A percentile compares a stretch with the other conserved stretches of the same genome.
Evolutionary conservation across 1,284 basidiomycete genomes (phyloP).

Genomic region (Afroboletus lepidellus): DNA sequence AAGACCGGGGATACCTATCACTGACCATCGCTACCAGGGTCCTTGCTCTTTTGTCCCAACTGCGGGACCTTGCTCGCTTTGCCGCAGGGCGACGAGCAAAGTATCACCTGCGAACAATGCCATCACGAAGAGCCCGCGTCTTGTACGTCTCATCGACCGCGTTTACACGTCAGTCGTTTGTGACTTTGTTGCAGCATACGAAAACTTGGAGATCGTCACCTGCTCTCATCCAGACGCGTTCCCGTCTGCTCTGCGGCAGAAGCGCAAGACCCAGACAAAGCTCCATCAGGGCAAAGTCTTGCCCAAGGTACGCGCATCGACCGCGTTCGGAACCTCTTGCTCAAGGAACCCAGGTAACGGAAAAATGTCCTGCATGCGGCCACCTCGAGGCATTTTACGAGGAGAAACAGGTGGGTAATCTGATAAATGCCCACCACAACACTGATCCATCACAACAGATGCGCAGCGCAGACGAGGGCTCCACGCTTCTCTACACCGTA

Average conservation of each 20-base stretch:
- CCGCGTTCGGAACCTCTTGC: not conserved
- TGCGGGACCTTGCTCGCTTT: slow-evolving; percentile 90
- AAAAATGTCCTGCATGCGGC: slow-evolving; percentile 91
- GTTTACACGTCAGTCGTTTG: not conserved
- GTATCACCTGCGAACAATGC: slow-evolving; percentile 88
- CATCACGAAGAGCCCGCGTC: slow-evolving; percentile 81
- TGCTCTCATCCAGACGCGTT: slow-evolving; percentile 93
- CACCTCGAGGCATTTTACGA: slow-evolving; percentile 78
- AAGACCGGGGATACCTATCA: not conserved
- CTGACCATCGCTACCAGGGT: slow-evolving; percentile 51
- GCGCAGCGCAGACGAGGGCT: slow-evolving; percentile 88
- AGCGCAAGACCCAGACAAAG: slow-evolving; percentile 89
- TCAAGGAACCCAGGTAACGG: slow-evolving; percentile 64
- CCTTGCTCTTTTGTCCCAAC: slow-evolving; percentile 89
- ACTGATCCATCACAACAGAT: slow-evolving; percentile 45
- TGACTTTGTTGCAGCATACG: slow-evolving; percentile 67
- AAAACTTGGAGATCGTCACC: slow-evolving; percentile 88
- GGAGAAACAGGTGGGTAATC: slow-evolving; percentile 63
- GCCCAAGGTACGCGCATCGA: slow-evolving; percentile 50
- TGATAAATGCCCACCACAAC: not conserved
- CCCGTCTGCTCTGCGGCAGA: slow-evolving; percentile 84
- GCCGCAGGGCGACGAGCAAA: slow-evolving; percentile 75
- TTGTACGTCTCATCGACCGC: slow-evolving; percentile 53
- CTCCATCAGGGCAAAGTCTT: slow-evolving; percentile 74
- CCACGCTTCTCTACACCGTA: slow-evolving; percentile 80